These are phyloP conservation scores for Colletotrichum lini DNA, from an alignment of 2,329 filamentous ascomycete genomes.

Conservation along the genomic window DNA sequence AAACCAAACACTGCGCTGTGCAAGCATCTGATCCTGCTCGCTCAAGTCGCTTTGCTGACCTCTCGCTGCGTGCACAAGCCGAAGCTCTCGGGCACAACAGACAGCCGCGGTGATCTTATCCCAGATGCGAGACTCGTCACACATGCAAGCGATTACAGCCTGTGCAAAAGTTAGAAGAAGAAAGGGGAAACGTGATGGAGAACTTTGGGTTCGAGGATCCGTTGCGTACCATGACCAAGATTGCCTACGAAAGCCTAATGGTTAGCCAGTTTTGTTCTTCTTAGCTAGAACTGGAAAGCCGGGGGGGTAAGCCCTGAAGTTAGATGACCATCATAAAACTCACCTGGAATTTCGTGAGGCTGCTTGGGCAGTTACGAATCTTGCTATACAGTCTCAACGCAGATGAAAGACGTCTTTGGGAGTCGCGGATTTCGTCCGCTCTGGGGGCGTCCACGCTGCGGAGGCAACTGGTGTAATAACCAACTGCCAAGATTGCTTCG, in stretches of 20 bases:
- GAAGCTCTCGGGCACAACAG: slow-evolving; percentile 33
- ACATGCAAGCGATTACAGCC: slow-evolving; percentile 28
- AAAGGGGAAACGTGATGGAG: neutral
- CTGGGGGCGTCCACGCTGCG: neutral
- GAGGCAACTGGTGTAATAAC: slow-evolving; percentile 14
- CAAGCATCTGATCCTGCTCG: slow-evolving; percentile 26
- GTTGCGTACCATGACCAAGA: slow-evolving; percentile 8
- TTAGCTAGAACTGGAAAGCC: too few relatives aligned
- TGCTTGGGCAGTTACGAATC: slow-evolving; percentile 10
- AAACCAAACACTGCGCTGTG: slow-evolving; percentile 33
- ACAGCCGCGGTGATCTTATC: slow-evolving; percentile 34
- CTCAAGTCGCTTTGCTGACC: slow-evolving; percentile 22
- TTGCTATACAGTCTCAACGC: neutral
- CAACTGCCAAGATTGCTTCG: slow-evolving; percentile 21
- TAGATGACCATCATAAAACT: neutral
- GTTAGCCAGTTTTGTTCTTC: neutral
- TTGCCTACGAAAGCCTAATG: neutral
- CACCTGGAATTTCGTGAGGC: slow-evolving; percentile 30
- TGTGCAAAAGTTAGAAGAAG: neutral
- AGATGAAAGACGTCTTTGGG: slow-evolving; percentile 9
- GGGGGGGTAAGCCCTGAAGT: too few relatives aligned
- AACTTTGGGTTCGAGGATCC: too few relatives aligned
- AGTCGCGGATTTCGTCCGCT: neutral
- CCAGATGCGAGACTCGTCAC: slow-evolving; percentile 24
- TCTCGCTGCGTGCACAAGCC: slow-evolving; percentile 28